phyloP scores from a whole-genome alignment of 345 rosid genomes.

The Populus ilicifolia region DNA sequence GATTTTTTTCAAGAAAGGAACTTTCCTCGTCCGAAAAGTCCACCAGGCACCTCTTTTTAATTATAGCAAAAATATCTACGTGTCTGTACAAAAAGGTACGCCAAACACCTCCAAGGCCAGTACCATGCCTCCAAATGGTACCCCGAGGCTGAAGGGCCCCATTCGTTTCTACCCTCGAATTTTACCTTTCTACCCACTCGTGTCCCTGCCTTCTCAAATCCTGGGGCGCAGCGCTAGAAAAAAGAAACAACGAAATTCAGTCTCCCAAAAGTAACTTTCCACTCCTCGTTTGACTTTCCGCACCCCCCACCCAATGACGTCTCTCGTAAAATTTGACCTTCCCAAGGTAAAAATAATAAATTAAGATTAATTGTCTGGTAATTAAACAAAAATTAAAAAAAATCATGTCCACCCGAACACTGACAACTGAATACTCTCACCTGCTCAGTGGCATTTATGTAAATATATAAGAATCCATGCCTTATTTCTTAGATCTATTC shows the following conservation, averaged over 20 bases:
- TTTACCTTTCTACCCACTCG: background rate
- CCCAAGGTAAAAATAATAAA: background rate
- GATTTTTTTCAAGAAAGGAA: too few species aligned
- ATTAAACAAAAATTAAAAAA: background rate
- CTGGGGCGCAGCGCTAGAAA: background rate
- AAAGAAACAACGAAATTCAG: background rate
- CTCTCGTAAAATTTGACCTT: background rate
- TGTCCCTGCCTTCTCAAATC: background rate
- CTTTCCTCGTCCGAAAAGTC: too few species aligned
- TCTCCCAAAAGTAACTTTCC: background rate
- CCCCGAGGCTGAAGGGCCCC: background rate
- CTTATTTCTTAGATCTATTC: background rate
- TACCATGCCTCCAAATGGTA: background rate
- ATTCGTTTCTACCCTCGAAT: background rate
- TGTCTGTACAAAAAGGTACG: too few species aligned
- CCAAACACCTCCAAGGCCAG: background rate
- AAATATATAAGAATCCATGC: background rate
- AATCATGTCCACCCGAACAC: background rate
- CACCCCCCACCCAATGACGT: background rate
- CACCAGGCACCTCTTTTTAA: too few species aligned
- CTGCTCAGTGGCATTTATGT: constrained; percentile 20
- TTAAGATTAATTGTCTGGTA: background rate
- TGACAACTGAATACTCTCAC: constrained; percentile 1
- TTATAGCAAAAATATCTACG: too few species aligned
- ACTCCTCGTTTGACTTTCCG: background rate